Evolutionary conservation across 129 eudicot species (phyloP).

Genomic region (Artemisia argyi): DNA sequence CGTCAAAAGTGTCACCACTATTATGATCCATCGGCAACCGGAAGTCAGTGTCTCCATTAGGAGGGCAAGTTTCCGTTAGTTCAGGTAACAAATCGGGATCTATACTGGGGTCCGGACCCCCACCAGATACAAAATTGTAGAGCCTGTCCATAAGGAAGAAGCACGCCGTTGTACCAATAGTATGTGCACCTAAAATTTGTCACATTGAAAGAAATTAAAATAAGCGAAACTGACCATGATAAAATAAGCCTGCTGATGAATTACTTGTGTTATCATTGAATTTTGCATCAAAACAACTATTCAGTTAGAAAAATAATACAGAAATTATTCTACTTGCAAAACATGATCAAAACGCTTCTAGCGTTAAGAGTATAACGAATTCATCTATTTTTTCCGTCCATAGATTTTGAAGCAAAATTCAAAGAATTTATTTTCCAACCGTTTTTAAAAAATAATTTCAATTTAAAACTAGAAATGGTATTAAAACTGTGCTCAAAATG

Average conservation of each 20-base stretch:
- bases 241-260: no score
- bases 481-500: neutral
- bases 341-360: no score
- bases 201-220: slow-evolving; percentile 4
- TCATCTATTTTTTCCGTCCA: no score
- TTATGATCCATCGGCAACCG: slow-evolving; percentile 55
- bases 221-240: neutral
- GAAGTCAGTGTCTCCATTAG: slow-evolving; percentile 39
- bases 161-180: slow-evolving; percentile 81
- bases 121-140: slow-evolving; percentile 47
- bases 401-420: no score
- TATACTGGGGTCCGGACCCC: slow-evolving; percentile 75
- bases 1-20: slow-evolving; percentile 46
- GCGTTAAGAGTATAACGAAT: no score
- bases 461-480: neutral
- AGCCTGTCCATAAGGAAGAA: slow-evolving; percentile 66
- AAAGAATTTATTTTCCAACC: neutral
- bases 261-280: no score
- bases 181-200: slow-evolving; percentile 66
- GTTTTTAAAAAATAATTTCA: neutral
- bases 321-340: no score
- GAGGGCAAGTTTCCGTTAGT: slow-evolving; percentile 52
- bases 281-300: no score
- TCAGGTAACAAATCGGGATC: slow-evolving; percentile 49
- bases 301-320: no score